Evolutionary conservation across 2,329 filamentous ascomycete genomes (phyloP).

Genomic region (Colletotrichum trifolii): DNA sequence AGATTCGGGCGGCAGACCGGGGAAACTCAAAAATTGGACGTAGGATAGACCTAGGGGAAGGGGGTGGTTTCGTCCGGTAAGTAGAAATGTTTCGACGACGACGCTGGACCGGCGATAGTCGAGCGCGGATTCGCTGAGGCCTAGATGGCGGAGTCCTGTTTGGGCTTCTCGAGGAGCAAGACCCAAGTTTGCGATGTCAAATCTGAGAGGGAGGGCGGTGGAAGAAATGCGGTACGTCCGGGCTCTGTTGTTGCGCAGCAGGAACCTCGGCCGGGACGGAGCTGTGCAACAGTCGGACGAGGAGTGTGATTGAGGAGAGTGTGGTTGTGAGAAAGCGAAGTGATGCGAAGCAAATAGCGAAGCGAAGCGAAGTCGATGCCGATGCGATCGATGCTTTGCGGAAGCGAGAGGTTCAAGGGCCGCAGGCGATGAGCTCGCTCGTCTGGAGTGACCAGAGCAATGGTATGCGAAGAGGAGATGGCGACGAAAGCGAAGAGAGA

Average conservation of each 20-base stretch:
- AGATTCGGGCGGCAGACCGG: constrained; percentile 28
- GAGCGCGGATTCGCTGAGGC: constrained; percentile 33
- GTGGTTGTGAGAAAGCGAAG: constrained; percentile 10
- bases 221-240: neutral
- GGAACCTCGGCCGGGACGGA: constrained; percentile 19
- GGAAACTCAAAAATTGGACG: constrained; percentile 27
- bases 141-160: neutral
- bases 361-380: constrained; percentile 10
- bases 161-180: constrained; percentile 20
- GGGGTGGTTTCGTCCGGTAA: constrained; percentile 21
- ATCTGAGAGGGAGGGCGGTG: neutral
- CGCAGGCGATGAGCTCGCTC: neutral
- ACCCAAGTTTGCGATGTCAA: constrained; percentile 14
- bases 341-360: neutral
- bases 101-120: constrained; percentile 13
- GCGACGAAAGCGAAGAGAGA: constrained; percentile 8
- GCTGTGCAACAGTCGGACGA: constrained; percentile 1
- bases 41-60: constrained; percentile 2
- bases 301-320: constrained; percentile 12
- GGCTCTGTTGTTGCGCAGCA: neutral
- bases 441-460: too few relatives aligned
- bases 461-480: neutral
- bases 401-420: constrained; percentile 16
- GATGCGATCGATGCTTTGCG: constrained; percentile 21
- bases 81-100: constrained; percentile 34